These are phyloP conservation scores for Boletus rubroflammeus DNA, from an alignment of 768 basidiomycete species.

Conservation along the genomic window DNA sequence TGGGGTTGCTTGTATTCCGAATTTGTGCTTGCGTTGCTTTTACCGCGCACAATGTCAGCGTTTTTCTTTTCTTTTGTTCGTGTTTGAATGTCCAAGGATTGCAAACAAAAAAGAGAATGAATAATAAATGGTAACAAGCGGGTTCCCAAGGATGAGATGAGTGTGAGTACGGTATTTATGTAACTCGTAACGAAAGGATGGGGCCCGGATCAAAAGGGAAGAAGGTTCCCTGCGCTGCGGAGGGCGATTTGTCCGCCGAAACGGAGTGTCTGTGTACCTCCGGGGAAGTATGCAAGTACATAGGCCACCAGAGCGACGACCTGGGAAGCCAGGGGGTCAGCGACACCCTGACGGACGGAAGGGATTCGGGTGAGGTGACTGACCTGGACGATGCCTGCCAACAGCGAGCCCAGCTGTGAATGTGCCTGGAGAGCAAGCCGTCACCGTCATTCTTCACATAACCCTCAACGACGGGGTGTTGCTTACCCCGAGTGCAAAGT, in stretches of 20 bases:
- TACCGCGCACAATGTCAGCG: background rate
- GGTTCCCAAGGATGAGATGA: background rate
- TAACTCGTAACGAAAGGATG: background rate
- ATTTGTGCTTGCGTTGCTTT: background rate
- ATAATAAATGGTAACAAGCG: constrained; percentile 3
- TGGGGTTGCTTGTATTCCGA: background rate
- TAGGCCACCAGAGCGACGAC: constrained; percentile 85
- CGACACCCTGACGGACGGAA: background rate
- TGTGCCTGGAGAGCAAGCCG: constrained; percentile 49
- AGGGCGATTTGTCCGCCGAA: constrained; percentile 79
- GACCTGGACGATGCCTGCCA: constrained; percentile 79
- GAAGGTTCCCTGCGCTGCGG: constrained; percentile 76
- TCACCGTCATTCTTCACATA: background rate
- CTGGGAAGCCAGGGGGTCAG: constrained; percentile 31
- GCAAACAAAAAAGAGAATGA: constrained; percentile 1
- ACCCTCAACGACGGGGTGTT: too few species aligned
- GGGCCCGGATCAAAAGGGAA: constrained; percentile 63
- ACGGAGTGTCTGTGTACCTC: constrained; percentile 75
- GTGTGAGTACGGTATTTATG: background rate
- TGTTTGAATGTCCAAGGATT: background rate
- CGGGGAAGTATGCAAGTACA: constrained; percentile 93
- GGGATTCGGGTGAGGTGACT: constrained; percentile 6
- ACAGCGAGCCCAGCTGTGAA: constrained; percentile 82
- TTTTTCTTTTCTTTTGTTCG: background rate
- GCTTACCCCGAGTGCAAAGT: constrained; percentile 82